Evolutionary conservation across 1,284 basidiomycete genomes (phyloP), one percentile per base, ranked within the genome.

Genomic region (Porogramme epimiltina): DNA sequence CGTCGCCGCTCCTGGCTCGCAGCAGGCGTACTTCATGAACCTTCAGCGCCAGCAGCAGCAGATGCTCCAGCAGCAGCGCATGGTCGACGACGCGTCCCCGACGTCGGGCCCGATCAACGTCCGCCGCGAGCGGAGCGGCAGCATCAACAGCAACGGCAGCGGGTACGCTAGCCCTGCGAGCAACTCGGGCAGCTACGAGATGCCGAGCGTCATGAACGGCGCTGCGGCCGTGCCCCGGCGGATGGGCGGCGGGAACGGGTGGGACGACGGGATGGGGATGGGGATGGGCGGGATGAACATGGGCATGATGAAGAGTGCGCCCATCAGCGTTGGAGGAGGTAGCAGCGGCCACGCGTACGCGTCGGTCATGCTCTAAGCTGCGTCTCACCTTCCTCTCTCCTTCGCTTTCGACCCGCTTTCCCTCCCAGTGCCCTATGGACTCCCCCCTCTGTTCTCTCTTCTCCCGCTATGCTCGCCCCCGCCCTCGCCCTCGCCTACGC

Each of bases 31-130:
- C 51, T 61, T 70, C 51, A 58, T 65, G 34, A 65, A 62, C 55
- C 49, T 73, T 15, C 68, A 72, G 59, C 63, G 67, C 25, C 73
- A 72, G 45, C 68, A 72, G 45, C 68, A 73, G 48, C 49, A 31
- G 28, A 31, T 58, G 19, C 48, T 57, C 23, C 51, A 58, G 19
- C 61, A 62, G 20, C 41, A 49, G 40, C 50, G 50, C 25, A 47
- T 47, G 45, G 24, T 62, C 15, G 77, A 78, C 49, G 78, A 79
- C 51, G 53, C 66, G 1, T 73, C 72, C 15, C 74, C 74, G 6
- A 18, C 26, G 67, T 77, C 34, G 66, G 75, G 64, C 20, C 62
- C 65, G n/a, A 65, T 54, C 46, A 49, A 33, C 46, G 52, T 52
- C 36, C 54, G 61, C 20, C 59, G 68, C 41, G 70, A 72, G 57